These are phyloP conservation scores for Trichoderma gamsii DNA, from an alignment of 495 filamentous ascomycete species.

Conservation along the genomic window DNA sequence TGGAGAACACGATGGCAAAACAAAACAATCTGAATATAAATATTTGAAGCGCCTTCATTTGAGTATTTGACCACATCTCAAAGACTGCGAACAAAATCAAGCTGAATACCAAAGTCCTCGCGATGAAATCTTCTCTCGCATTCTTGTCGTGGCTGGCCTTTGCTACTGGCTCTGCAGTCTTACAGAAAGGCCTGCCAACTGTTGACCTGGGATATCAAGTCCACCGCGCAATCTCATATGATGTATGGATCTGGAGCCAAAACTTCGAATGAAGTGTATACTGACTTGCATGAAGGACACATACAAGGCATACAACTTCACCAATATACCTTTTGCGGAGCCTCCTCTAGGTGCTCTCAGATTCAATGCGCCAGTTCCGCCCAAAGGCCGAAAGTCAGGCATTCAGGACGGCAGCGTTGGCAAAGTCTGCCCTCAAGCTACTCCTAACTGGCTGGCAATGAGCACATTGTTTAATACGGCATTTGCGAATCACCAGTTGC, in stretches of 20 bases:
- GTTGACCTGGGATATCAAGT: slow-evolving; percentile 18
- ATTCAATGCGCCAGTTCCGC: background rate
- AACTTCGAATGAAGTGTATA: background rate
- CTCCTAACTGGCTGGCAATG: background rate
- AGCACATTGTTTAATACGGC: background rate
- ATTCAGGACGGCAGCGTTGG: slow-evolving; percentile 4
- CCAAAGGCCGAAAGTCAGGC: background rate
- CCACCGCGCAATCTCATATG: slow-evolving; percentile 12
- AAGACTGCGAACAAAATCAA: background rate
- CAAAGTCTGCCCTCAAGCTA: background rate
- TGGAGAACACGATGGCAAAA: background rate
- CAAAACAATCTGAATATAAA: background rate
- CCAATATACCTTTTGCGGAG: slow-evolving; percentile 17
- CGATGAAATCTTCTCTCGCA: background rate
- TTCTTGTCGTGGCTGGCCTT: background rate
- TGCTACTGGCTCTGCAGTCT: background rate
- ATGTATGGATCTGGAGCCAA: background rate
- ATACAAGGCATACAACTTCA: slow-evolving; percentile 7
- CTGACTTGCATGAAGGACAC: background rate
- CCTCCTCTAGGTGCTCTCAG: slow-evolving; percentile 15
- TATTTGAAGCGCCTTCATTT: background rate
- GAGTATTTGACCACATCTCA: background rate
- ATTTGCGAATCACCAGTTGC: background rate
- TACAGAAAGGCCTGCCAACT: background rate
- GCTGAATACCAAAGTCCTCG: background rate